These are phyloP conservation scores for Sanguinoderma infundibulare DNA, from an alignment of 1,284 basidiomycete species.

Conservation along the genomic window DNA sequence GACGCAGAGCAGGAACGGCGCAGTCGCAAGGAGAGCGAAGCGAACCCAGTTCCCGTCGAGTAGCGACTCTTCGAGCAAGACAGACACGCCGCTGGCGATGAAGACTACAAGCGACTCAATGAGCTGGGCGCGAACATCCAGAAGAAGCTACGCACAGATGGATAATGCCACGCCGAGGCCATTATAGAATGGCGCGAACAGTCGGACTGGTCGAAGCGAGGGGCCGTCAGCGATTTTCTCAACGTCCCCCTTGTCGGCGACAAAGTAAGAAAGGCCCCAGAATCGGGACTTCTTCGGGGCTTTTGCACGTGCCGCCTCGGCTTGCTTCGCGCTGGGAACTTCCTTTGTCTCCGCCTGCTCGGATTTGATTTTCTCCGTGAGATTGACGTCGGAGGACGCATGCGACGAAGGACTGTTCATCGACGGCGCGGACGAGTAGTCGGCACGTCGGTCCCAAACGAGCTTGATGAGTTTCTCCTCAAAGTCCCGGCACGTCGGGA, in stretches of 20 bases:
- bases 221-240: conserved; percentile 50
- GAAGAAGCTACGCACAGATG: conserved; percentile 52
- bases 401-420: conserved; percentile 39
- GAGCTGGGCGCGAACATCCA: neutral
- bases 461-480: conserved; percentile 82
- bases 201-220: conserved; percentile 56
- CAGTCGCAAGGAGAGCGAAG: conserved; percentile 64
- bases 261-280: conserved; percentile 44
- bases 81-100: conserved; percentile 58
- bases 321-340: conserved; percentile 30
- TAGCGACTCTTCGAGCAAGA: conserved; percentile 68
- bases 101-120: conserved; percentile 50
- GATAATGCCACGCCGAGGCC: conserved; percentile 72
- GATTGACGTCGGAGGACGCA: conserved; percentile 54
- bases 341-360: conserved; percentile 27
- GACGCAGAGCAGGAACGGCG: conserved; percentile 76
- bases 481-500: conserved; percentile 66
- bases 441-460: conserved; percentile 67
- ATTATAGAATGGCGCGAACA: conserved; percentile 79
- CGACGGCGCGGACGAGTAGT: conserved; percentile 40
- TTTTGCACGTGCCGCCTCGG: too few species aligned
- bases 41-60: conserved; percentile 69
- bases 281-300: conserved; percentile 31
- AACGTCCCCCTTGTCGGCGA: conserved; percentile 43
- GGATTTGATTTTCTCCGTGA: conserved; percentile 47